Evolutionary conservation across 2,329 filamentous ascomycete genomes (phyloP), one percentile per base, ranked within the genome.

Genomic region (Sporothrix curviconia): DNA sequence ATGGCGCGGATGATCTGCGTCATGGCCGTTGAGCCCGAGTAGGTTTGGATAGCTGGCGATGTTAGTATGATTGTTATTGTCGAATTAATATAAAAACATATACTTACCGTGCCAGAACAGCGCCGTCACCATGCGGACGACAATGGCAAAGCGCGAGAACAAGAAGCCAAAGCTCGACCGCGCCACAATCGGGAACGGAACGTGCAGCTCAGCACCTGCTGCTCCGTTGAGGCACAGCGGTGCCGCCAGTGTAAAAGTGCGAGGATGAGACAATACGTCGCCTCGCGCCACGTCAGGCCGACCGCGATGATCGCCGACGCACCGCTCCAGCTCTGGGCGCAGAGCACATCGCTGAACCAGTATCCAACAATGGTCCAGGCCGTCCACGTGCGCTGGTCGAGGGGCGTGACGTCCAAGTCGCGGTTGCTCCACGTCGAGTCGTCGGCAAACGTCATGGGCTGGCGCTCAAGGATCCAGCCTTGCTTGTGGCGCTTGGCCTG

Each of bases 211-310:
- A 4, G 74, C 72, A 15, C 74, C 74, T 47, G 74, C 73, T 6
- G 72, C 71, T 32, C 75, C 75, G 61, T 78, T 76, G 25, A 77
- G 67, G 5, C 74, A 71, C 64, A 77, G 71, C 9, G 74, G 70
- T 17, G 83, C 76, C 4, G 81, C 78, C 25, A 83, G 80, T 61
- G 81, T 83, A 14, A 79, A 72, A 14, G 79, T 77, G 37, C 85
- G 14, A 86, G 78, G 50, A 76, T 60, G 62, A 77, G 82, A 36
- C 69, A 67, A 24, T 69, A 69, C 47, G 80, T 71, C 0, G 77
- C 77, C 64, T 84, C 81, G 47, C 63, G 59, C 64, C 70, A 76
- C 3, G 73, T 75, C 57, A 76, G 66, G 12, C 75, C 75, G 4
- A 74, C 67, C 14, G 74, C 72, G 44, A 78, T 71, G 60, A 78